phyloP scores from a whole-genome alignment of 495 filamentous ascomycete species.

The Talaromyces nanjingensis region DNA sequence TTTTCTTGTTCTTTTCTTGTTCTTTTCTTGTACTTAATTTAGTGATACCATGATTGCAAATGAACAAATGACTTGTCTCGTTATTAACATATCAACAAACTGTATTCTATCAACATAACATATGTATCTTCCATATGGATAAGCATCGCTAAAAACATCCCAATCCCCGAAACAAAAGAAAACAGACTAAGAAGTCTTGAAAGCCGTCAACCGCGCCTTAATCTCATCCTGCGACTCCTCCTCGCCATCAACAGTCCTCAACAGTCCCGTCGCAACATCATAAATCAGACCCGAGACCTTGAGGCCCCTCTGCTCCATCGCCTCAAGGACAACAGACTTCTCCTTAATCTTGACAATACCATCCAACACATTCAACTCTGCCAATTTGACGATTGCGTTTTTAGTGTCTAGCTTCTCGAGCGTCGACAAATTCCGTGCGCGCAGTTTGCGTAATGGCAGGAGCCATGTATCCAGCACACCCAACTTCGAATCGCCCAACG shows the following conservation, averaged over 20 bases:
- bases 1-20: neutral
- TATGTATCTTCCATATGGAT: neutral
- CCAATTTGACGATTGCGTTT: slow-evolving; percentile 45
- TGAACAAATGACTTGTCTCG: neutral
- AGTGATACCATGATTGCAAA: neutral
- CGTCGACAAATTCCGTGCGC: slow-evolving; percentile 37
- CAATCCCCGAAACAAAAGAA: neutral
- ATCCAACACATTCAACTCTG: slow-evolving; percentile 63
- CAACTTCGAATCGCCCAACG: slow-evolving; percentile 58
- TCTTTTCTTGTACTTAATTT: neutral
- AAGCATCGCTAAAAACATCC: neutral
- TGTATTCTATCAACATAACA: neutral
- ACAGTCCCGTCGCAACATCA: slow-evolving; percentile 54
- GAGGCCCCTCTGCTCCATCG: slow-evolving; percentile 60
- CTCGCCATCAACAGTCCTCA: slow-evolving; percentile 47
- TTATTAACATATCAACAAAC: neutral
- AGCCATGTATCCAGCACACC: slow-evolving; percentile 84
- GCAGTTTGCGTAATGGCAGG: slow-evolving; percentile 58
- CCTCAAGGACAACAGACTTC: slow-evolving; percentile 54
- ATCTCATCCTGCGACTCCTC: slow-evolving; percentile 31
- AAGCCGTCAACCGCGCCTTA: slow-evolving; percentile 33
- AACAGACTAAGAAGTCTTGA: slow-evolving; percentile 20
- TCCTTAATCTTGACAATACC: slow-evolving; percentile 57
- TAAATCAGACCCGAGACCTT: slow-evolving; percentile 68
- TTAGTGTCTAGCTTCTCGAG: slow-evolving; percentile 44